Conservation (phyloP, 345 rosid genomes). For the Leavenworthia alabamica region DNA sequence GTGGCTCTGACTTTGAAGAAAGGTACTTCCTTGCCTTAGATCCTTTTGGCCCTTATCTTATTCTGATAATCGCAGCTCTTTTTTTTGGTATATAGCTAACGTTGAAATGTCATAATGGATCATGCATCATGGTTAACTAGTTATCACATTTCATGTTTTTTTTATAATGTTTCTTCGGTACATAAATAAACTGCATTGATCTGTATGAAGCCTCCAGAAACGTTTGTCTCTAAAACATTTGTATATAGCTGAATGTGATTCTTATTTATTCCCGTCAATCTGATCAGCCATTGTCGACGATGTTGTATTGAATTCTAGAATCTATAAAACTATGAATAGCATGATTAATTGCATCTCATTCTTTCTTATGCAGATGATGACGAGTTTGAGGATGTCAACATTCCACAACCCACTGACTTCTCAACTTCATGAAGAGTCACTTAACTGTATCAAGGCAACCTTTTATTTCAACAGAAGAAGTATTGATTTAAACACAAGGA, state of each 20-base stretch:
- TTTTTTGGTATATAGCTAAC: not conserved
- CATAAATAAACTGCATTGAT: not conserved
- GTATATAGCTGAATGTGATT: conserved; percentile 16
- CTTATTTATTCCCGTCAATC: not conserved
- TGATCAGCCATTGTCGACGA: not conserved
- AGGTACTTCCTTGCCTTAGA: conserved; percentile 43
- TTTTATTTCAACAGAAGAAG: not conserved
- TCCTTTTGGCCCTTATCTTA: conserved; percentile 4
- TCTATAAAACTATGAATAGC: not conserved
- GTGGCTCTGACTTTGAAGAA: conserved; percentile 83
- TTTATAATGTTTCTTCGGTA: not conserved
- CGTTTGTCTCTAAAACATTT: conserved; percentile 1
- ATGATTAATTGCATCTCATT: not conserved
- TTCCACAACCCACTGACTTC: conserved; percentile 50
- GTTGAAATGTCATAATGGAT: not conserved
- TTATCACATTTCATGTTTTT: not conserved
- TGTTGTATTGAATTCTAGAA: not conserved
- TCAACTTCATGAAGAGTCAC: conserved; percentile 48
- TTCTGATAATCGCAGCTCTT: conserved; percentile 1
- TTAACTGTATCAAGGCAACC: not conserved
- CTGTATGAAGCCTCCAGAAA: not conserved
- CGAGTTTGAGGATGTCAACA: conserved; percentile 69
- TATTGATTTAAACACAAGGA: not conserved
- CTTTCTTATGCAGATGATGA: conserved; percentile 47
- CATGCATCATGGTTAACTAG: conserved; percentile 6